Base-by-base conservation (phyloP, 768 basidiomycete species). In the Ramaria sp. region DNA sequence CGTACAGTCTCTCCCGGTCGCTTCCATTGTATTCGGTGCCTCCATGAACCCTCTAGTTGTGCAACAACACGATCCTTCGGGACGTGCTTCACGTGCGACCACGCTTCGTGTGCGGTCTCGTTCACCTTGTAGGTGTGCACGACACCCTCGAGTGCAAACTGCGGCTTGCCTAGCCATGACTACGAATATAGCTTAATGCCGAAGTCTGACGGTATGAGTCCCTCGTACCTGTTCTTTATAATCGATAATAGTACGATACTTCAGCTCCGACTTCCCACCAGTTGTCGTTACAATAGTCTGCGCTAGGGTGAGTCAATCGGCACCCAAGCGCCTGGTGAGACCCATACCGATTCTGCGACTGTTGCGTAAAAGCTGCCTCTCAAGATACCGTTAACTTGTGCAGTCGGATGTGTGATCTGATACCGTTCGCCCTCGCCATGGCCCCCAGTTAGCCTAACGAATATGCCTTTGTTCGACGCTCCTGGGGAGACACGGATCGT, bases 281-380 rank as follows among this genome's bases (percentile, higher is more conserved):
- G 74, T 74, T 66, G 89, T 92, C 30, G 89, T 92, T 61, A 95
- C 79, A 50, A 87, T 79, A 6, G 82, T 84, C 41, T 63, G 24
- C 43, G 36, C 7, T n/a, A 36, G 49, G 9, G 27, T 48, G 6
- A 34, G 36, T 24, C 36, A 44, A 20, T 27, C 5, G n/a, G n/a
- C 38, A 16, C 27, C 16, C 24, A 20, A 44, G 44, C 22, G 28
- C 28, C 24, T 30, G 13, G 13, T 36, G 55, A 60, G 27, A 64
- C 57, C 43, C 60, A 24, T 50, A 64, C 62, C 22, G 82, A 79
- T 55, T 92, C 90, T 39, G 77, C 71, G 43, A 96, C 79, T 0
- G 92, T 96, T 44, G 91, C 79, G 62, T 97, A 99, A 68, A 94
- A 93, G 62, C 79, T 84, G 0, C 93, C 95, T 53, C 92, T 78